These are phyloP conservation scores for Bruguiera sexangula DNA, from an alignment of 345 rosid species.

Conservation along the genomic window DNA sequence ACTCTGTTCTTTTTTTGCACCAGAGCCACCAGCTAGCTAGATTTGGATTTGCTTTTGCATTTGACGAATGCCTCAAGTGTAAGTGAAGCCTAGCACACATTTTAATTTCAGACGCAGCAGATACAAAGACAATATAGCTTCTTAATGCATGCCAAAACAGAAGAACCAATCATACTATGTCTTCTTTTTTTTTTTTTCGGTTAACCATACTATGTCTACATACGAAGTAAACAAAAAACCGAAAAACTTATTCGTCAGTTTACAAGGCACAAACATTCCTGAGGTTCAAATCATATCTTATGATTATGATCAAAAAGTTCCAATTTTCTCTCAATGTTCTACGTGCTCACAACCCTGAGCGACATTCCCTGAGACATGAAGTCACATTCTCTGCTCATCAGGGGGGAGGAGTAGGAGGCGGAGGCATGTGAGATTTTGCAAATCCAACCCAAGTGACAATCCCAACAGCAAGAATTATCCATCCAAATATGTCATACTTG, in stretches of 20 bases:
- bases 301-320: conserved; percentile 4
- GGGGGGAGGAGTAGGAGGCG: conserved; percentile 34
- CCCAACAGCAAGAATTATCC: conserved; percentile 85
- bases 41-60: no score
- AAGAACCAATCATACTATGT: not conserved
- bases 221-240: not conserved
- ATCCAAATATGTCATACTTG: conserved; percentile 72
- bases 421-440: conserved; percentile 66
- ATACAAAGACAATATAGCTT: not conserved
- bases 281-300: conserved; percentile 16
- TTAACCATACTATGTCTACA: not conserved
- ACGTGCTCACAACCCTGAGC: not conserved
- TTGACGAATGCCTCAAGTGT: no score
- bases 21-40: no score
- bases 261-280: not conserved
- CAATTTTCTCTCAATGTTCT: conserved; percentile 21
- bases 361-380: not conserved
- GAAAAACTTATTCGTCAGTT: conserved; percentile 4
- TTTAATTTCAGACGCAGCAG: no score
- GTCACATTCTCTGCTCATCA: conserved; percentile 20
- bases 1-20: no score
- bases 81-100: no score
- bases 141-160: not conserved
- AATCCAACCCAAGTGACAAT: conserved; percentile 78
- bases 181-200: no score